Base-by-base conservation (phyloP, 2,329 filamentous ascomycete genomes). In the Aspergillaceae sp. region DNA sequence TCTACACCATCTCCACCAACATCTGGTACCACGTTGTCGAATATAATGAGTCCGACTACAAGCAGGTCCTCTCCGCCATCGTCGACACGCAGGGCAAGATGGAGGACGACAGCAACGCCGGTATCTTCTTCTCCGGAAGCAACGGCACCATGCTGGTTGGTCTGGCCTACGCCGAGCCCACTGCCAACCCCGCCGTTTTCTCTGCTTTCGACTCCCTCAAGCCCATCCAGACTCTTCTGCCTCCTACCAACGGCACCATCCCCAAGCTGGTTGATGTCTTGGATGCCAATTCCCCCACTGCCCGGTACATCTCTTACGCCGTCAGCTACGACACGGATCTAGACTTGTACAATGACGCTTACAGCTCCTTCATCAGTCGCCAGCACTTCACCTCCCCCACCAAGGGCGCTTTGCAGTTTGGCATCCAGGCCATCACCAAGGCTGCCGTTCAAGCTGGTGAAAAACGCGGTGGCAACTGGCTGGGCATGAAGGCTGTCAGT, bases 1-100 rank as follows among this genome's bases (percentile, higher is more conserved):
- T 66, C 27, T 41, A 41, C 40, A 30, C 40, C 27, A 41, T 41
- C 27, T 30, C 40, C 40, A 41, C 40, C 26, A 29, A 41, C 7
- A 41, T 41, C 40, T 41, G 40, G 27, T 41, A 41, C 40, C 40
- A 41, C 9, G 40, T 41, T 10, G 40, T 30, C 40, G 8, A 41
- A 11, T 41, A 41, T 5, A 41, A 41, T 27, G 40, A 41, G 40
- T 41, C 40, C 40, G 40, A 41, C 40, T 41, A 41, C 4, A 35
- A 35, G 8, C 9, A 35, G 9, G 33, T 35, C 33, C 33, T 35
- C 33, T 35, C 33, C 33, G 33, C 33, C 33, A 35, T 35, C 33
- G 3, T 35, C 33, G 33, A 35, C 32, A 34, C 32, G 32, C 32
- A 34, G 32, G 32, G 32, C 32, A 10, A 34, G 32, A 34, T 34